Base-by-base conservation (phyloP, 257 asterid genomes). In the Phtheirospermum japonicum region DNA sequence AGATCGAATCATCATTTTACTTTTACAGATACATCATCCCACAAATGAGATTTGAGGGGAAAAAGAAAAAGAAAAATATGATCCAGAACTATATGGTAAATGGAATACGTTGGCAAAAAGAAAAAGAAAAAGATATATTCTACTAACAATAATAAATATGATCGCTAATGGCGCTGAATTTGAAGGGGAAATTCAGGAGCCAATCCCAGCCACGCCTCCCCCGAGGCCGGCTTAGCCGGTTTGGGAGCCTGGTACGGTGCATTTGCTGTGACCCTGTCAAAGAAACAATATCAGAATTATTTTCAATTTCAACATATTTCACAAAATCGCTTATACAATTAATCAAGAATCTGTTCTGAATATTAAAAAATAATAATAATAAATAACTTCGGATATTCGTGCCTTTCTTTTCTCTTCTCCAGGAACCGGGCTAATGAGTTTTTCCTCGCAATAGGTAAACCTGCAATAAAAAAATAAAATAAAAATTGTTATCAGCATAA, bases 351-450 rank as follows among this genome's bases (percentile, higher is more conserved):
- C n/a, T n/a, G n/a, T n/a, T n/a, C n/a, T n/a, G n/a, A n/a, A n/a
- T n/a, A n/a, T n/a, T n/a, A n/a, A n/a, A n/a, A 8, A 43, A 14
- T 3, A 55, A 59, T 58, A 60, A 16, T 66, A 10, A 23, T 28
- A 12, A 20, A 12, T 4, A 11, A 9, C 7, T 52, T 23, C 33
- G 49, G 13, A 26, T 12, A 20, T 49, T 63, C 54, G 53, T 68
- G 73, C 84, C 83, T 74, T 55, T 85, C 91, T 50, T 79, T 77
- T 71, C 95, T 75, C 79, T 86, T 86, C 77, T 80, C 89, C 63
- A 82, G 59, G 68, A 86, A 86, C 19, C 92, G 73, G 46, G 87
- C 75, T 7, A 86, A 69, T 4, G 95, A 86, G 36, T 72, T 77
- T 52, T 81, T 79, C 71, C 95, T 76, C 0, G 88, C 88, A 34